Percentiles rank a stretch among this genome's conserved stretches.
These are phyloP conservation scores for Coemansia sp. DNA, from an alignment of 192 early-diverging fungal species.

Conservation along the genomic window DNA sequence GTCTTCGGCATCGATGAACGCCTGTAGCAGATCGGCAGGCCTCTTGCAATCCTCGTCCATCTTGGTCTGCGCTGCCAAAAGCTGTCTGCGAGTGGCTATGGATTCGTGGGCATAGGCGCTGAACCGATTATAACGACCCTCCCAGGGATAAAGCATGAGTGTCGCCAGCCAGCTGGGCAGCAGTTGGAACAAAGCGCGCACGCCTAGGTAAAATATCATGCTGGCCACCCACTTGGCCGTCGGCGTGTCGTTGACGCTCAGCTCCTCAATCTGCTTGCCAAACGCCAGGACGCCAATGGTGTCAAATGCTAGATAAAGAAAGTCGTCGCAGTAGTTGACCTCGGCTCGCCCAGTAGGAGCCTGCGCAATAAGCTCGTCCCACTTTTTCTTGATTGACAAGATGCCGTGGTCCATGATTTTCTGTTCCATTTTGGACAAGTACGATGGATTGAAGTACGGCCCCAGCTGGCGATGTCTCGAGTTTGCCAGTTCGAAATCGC, in stretches of 20 bases:
- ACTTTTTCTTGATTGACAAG: conserved; percentile 36
- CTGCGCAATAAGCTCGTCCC: conserved; percentile 23
- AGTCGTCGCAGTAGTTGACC: conserved; percentile 48
- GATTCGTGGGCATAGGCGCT: conserved; percentile 41
- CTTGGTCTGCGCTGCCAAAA: conserved; percentile 6
- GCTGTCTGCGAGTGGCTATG: conserved; percentile 19
- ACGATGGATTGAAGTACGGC: conserved; percentile 40
- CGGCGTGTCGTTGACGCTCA: conserved; percentile 21
- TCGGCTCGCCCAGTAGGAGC: conserved; percentile 27
- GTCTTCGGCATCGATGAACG: conserved; percentile 55
- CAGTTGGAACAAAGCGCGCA: conserved; percentile 43
- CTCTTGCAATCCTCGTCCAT: background rate
- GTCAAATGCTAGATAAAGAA: conserved; percentile 47
- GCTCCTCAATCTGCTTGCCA: conserved; percentile 36
- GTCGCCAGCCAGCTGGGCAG: conserved; percentile 27
- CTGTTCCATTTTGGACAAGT: conserved; percentile 41
- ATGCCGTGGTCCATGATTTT: conserved; percentile 51
- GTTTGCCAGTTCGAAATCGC: conserved; percentile 39
- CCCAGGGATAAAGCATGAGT: conserved; percentile 24
- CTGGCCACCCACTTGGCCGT: conserved; percentile 43
- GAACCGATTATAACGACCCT: conserved; percentile 29
- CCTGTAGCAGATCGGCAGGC: conserved; percentile 48
- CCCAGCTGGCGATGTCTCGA: conserved; percentile 44
- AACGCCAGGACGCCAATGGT: conserved; percentile 48
- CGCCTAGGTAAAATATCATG: conserved; percentile 38